A percentile compares a stretch with the other conserved stretches of the same genome.
Evolutionary conservation across 805 yeast genomes (phyloP).

Genomic region (Candida odintsovae): DNA sequence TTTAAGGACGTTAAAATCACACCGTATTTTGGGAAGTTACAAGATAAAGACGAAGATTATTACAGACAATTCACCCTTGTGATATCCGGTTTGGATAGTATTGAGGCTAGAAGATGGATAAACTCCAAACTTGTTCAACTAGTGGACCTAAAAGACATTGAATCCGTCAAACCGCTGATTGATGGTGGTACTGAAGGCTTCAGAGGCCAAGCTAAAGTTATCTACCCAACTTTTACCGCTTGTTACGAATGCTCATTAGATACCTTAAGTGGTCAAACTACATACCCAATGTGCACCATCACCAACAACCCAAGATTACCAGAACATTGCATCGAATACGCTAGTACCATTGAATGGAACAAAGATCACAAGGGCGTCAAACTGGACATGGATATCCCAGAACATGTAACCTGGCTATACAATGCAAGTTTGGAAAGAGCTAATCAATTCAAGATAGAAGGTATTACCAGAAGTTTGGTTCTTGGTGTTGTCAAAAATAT

Average conservation of each 20-base stretch:
- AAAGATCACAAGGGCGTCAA: slow-evolving; percentile 35
- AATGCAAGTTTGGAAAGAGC: slow-evolving; percentile 56
- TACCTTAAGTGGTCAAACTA: slow-evolving; percentile 53
- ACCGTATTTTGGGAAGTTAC: slow-evolving; percentile 62
- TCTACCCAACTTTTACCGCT: slow-evolving; percentile 77
- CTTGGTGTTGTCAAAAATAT: slow-evolving; percentile 88
- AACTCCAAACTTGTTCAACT: slow-evolving; percentile 62
- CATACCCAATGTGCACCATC: slow-evolving; percentile 89
- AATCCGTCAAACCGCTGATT: slow-evolving; percentile 56
- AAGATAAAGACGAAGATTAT: slow-evolving; percentile 54
- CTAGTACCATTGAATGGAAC: slow-evolving; percentile 73
- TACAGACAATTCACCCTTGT: slow-evolving; percentile 66
- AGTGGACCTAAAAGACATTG: slow-evolving; percentile 47
- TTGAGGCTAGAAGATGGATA: slow-evolving; percentile 89
- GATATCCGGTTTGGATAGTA: slow-evolving; percentile 83
- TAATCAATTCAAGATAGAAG: slow-evolving; percentile 51
- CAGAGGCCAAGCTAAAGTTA: slow-evolving; percentile 84
- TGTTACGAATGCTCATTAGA: slow-evolving; percentile 91
- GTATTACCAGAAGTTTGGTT: slow-evolving; percentile 66
- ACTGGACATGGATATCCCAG: slow-evolving; percentile 65
- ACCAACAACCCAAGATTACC: slow-evolving; percentile 93
- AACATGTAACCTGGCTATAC: slow-evolving; percentile 61
- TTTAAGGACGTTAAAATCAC: slow-evolving; percentile 40
- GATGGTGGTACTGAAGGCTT: slow-evolving; percentile 98
- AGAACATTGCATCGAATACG: slow-evolving; percentile 94